A percentile compares a stretch with the other conserved stretches of the same genome.
phyloP scores from a whole-genome alignment of 257 asterid species.

The Solanum arcanum region DNA sequence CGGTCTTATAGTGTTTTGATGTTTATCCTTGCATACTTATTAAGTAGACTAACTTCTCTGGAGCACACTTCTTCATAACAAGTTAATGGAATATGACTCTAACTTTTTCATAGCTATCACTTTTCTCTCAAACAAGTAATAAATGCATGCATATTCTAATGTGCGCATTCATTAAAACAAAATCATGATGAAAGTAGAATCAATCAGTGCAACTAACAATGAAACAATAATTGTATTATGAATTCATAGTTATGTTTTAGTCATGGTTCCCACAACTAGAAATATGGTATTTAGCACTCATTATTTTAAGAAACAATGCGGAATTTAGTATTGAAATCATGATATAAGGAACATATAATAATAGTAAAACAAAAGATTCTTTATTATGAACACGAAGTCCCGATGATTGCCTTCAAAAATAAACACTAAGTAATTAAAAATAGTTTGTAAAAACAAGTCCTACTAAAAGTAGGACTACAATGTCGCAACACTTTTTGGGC shows the following conservation, averaged over 20 bases:
- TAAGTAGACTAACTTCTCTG: neutral
- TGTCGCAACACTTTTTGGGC: neutral
- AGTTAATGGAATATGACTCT: neutral
- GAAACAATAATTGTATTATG: no score
- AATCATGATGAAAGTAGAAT: neutral
- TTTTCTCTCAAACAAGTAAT: neutral
- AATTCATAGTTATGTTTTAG: no score
- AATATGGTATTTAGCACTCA: neutral
- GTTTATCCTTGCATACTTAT: neutral
- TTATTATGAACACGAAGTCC: no score
- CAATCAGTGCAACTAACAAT: no score
- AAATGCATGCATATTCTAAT: neutral
- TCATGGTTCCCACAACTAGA: neutral
- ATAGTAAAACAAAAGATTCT: neutral
- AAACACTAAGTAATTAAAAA: no score
- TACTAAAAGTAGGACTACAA: neutral
- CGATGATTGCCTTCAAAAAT: no score
- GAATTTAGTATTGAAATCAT: neutral
- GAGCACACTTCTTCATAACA: neutral
- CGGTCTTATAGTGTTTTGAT: neutral
- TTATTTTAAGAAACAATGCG: no score
- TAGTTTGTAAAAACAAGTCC: neutral
- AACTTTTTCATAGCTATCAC: neutral
- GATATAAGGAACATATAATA: no score
- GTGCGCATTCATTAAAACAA: neutral